Evolutionary conservation across 352 stramenopile genomes (phyloP), one percentile per base, ranked within the genome.

Genomic region (Globisporangium solare): DNA sequence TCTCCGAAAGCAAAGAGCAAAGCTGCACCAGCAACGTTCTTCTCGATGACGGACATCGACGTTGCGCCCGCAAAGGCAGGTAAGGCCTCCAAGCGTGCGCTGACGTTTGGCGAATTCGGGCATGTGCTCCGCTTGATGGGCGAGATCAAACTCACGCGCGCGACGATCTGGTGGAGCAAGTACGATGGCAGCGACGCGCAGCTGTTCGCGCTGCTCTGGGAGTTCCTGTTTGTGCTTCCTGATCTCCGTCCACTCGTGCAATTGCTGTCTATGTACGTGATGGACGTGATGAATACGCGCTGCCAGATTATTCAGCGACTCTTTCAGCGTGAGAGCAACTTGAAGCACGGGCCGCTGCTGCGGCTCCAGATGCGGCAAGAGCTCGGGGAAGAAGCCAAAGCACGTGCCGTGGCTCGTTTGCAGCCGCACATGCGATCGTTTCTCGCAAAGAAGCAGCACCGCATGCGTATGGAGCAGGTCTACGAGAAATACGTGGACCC

Each of bases 401-500:
- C 27, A 2, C 50, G 50, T 14, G 73, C 70, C 11, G 65, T 73
- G 2, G 57, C 75, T 1, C 48, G 57, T 6, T 46, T 88, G 1
- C 80, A 88, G 56, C 56, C 65, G 0, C 55, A 58, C 15, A 45
- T 56, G 50, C 72, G 76, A 17, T 58, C 52, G 2, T 40, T 77
- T 3, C 48, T 88, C 4, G 73, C 77, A 12, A 70, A 59, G 21
- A 57, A 64, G 14, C 54, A 68, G 52, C 43, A 73, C n/a, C 61
- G 66, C 0, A 35, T 45, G 15, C 56, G 57, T 8, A 67, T 88
- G 5, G 71, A 79, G 41, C 52, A 67, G 21, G 61, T 64, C 21
- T 92, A 91, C 58, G 72, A 86, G 14, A 92, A 92, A 51, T 89
- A 84, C 59, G 53, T 89, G 18, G 80, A 92, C 54, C 70, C 76